Conservation (phyloP, 2,329 filamentous ascomycete genomes). For the Akanthomyces dipterigenus region DNA sequence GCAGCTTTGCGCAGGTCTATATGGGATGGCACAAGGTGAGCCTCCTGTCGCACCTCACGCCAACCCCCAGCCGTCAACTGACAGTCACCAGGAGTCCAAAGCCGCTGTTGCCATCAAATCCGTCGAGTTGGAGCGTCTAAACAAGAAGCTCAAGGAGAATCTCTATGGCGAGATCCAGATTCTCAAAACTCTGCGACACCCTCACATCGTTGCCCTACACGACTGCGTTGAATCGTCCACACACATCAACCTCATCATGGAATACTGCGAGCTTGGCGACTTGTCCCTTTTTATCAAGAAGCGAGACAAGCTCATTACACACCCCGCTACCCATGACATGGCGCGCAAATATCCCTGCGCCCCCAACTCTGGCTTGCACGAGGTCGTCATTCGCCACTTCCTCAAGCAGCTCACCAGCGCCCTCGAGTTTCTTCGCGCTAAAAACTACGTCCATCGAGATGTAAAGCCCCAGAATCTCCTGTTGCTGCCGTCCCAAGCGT, state of each 20-base stretch:
- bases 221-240: conserved; percentile 82
- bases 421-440: conserved; percentile 75
- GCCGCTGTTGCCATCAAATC: conserved; percentile 93
- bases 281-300: conserved; percentile 95
- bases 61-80: conserved; percentile 2
- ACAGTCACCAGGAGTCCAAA: conserved; percentile 56
- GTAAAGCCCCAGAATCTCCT: conserved; percentile 96
- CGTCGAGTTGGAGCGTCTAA: conserved; percentile 82
- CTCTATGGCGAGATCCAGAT: conserved; percentile 94
- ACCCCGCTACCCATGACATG: conserved; percentile 81
- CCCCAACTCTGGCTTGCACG: conserved; percentile 77
- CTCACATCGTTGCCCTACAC: conserved; percentile 93
- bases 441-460: conserved; percentile 90
- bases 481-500: conserved; percentile 73
- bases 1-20: conserved; percentile 96
- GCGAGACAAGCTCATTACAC: conserved; percentile 69
- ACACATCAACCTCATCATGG: conserved; percentile 96
- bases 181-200: conserved; percentile 85
- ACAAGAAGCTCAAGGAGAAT: conserved; percentile 94
- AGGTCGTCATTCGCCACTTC: conserved; percentile 95
- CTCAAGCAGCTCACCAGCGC: conserved; percentile 91
- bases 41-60: not conserved
- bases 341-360: conserved; percentile 87
- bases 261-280: conserved; percentile 94
- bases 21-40: conserved; percentile 73